These are phyloP conservation scores for Pseudonitzschia multiseries DNA, from an alignment of 108 stramenopile species.

Conservation along the genomic window DNA sequence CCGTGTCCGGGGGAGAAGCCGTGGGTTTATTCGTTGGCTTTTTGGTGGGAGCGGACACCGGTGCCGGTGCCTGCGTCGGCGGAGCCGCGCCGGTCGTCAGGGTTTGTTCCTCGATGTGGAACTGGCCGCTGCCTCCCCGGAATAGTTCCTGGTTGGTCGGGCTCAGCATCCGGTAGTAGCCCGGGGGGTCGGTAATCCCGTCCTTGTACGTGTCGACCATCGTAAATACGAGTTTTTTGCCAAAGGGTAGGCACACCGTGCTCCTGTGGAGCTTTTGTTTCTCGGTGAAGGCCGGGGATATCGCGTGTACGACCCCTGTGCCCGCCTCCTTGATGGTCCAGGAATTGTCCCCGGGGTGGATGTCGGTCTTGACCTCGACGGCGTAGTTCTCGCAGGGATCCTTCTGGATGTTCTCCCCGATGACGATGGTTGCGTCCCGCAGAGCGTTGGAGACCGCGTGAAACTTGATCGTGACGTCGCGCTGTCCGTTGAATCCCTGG, in stretches of 20 bases:
- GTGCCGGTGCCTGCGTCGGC: not conserved
- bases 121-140: not conserved
- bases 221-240: no score
- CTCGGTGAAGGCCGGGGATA: not conserved
- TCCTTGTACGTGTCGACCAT: no score
- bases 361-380: not conserved
- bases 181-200: not conserved
- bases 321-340: not conserved
- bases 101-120: not conserved
- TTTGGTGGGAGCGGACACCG: not conserved
- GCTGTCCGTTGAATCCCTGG: conserved; percentile 10
- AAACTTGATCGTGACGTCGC: not conserved
- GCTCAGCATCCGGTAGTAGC: not conserved
- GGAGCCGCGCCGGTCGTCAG: not conserved
- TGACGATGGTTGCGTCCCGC: not conserved
- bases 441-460: not conserved
- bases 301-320: not conserved
- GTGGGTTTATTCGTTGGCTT: no score
- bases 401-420: not conserved
- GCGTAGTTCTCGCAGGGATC: not conserved
- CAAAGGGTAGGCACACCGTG: not conserved
- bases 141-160: not conserved
- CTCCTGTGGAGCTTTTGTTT: not conserved
- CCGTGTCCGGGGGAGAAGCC: no score
- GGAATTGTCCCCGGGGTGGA: not conserved